Evolutionary conservation across 768 basidiomycete species (phyloP), one percentile per base, ranked within the genome.

Genomic region (Rhodosporidiobolus sp.): DNA sequence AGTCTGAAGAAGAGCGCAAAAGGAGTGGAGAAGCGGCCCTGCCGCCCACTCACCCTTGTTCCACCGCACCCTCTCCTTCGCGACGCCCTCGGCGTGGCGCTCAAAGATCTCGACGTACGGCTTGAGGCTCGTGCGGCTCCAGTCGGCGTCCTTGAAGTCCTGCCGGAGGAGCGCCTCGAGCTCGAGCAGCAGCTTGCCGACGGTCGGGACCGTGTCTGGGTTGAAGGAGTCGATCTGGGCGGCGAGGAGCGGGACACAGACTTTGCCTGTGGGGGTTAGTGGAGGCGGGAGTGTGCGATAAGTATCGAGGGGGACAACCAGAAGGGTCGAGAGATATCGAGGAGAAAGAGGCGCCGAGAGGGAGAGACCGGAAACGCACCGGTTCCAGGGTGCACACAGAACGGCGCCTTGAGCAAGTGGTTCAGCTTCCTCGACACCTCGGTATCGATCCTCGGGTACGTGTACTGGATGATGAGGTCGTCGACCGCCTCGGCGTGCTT

Each of bases 341-440:
- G 34, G 7, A 55, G 56, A 49, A 52, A 58, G 16, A 17, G 59
- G 20, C 24, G 14, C 30, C 14, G 59, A 57, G 69, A 32, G 46
- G 12, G 45, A 34, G 46, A 35, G 38, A 11, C 9, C 5, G 34
- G 7, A 28, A 34, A 26, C 82, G 73, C 26, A 83, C 83, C 83
- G 4, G 96, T 99, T 74, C 91, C 91, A 0, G 96, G 96, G 81
- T 99, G 96, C 0, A 98, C 84, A 79, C 94, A 96, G 82, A 99
- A 99, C 0, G 96, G 96, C 30, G 92, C 90, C 82, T 99, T 99
- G 65, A 99, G 86, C 83, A 99, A 85, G 84, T 99, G 96, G 83
- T 99, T 98, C 61, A 94, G 86, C 79, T 94, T 92, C 79, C 98
- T 95, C 5, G 94, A 94, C 38, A 99, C 96, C 81, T 99, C 96